These are phyloP conservation scores for Cunninghamia lanceolata DNA, from an alignment of 75 land plant species.

Conservation along the genomic window DNA sequence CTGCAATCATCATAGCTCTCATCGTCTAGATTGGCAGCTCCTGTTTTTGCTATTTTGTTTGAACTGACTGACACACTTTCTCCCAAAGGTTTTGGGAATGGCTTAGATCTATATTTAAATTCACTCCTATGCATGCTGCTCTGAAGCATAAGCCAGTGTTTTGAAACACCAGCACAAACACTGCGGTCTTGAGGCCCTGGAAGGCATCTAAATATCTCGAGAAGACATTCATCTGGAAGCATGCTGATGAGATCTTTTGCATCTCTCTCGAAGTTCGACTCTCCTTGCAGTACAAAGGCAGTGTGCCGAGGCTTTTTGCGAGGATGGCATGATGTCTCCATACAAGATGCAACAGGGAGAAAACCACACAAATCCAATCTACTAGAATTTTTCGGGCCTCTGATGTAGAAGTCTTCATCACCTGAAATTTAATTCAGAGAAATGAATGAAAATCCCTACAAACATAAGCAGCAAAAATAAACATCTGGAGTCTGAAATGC, in stretches of 20 bases:
- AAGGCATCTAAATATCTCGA: constrained; percentile 71
- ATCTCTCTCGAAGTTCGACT: not conserved
- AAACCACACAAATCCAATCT: constrained; percentile 18
- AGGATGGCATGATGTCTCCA: constrained; percentile 45
- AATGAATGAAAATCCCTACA: not conserved
- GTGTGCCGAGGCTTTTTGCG: constrained; percentile 45
- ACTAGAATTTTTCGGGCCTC: constrained; percentile 17
- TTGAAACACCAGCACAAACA: constrained; percentile 79
- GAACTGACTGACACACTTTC: not conserved
- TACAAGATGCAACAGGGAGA: constrained; percentile 29
- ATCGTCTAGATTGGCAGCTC: not conserved
- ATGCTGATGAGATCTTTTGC: constrained; percentile 29
- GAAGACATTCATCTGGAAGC: constrained; percentile 87
- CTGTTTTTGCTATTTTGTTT: not conserved
- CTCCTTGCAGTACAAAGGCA: constrained; percentile 15
- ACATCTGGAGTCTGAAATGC: not conserved
- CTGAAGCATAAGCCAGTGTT: constrained; percentile 79
- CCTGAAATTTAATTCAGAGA: constrained; percentile 30
- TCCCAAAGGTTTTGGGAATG: not conserved
- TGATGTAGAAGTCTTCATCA: constrained; percentile 35
- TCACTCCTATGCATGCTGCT: constrained; percentile 56
- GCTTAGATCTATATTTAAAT: constrained; percentile 15
- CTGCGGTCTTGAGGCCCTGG: constrained; percentile 54
- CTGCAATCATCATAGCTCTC: not conserved
- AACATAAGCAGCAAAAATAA: not conserved